Percentiles rank a stretch among this genome's conserved stretches.
Conservation (phyloP, 306 rosid genomes). For the Acacia confusa region DNA sequence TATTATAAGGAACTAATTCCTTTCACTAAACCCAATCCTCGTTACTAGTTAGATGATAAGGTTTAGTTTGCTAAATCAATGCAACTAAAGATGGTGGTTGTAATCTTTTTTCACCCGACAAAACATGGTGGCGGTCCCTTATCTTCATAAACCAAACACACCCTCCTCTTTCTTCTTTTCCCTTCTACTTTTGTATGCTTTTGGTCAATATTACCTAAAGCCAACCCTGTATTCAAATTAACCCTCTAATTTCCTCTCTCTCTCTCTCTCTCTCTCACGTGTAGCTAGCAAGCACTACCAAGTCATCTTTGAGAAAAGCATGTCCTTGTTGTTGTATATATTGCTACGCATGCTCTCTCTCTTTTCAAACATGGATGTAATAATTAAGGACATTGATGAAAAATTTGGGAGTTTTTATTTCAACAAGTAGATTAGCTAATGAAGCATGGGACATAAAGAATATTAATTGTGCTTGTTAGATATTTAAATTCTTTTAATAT, state of each 20-base stretch:
- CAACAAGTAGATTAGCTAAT: not conserved
- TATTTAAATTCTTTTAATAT: not conserved
- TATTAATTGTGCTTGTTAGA: not conserved
- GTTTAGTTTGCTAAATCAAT: conserved; percentile 19
- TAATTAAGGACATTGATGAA: not conserved
- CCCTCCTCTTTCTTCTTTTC: conserved; percentile 24
- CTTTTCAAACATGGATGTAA: conserved; percentile 1
- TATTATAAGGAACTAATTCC: too few species aligned
- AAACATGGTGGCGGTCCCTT: conserved; percentile 57
- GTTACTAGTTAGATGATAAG: not conserved
- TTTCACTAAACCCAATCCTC: too few species aligned
- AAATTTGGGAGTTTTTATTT: not conserved
- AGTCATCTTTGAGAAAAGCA: conserved; percentile 1
- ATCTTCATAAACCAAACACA: conserved; percentile 42
- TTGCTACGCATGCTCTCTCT: conserved; percentile 12
- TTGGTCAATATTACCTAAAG: conserved; percentile 55
- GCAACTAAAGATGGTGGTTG: conserved; percentile 30
- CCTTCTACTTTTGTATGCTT: conserved; percentile 13
- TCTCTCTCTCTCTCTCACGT: conserved; percentile 22
- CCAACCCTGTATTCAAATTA: conserved; percentile 35
- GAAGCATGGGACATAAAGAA: not conserved
- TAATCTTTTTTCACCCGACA: conserved; percentile 54
- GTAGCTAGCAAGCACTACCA: conserved; percentile 15
- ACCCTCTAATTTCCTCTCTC: conserved; percentile 8
- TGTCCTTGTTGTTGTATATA: not conserved